These are phyloP conservation scores for Tieghemiomyces parasiticus DNA, from an alignment of 192 early-diverging fungal genomes.

Conservation along the genomic window DNA sequence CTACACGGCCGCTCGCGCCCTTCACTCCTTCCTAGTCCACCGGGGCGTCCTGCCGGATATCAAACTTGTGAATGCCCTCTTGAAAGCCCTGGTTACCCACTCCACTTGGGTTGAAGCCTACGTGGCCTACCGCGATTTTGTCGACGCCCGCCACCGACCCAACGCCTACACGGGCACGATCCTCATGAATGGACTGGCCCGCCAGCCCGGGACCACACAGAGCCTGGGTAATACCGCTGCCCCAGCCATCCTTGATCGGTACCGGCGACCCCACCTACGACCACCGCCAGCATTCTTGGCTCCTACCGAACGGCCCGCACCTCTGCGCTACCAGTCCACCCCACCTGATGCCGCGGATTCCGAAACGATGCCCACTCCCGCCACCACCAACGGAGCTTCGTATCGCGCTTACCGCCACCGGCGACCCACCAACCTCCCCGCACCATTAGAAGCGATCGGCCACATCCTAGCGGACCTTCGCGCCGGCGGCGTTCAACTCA, in stretches of 20 bases:
- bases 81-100: neutral
- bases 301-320: too few relatives aligned
- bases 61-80: neutral
- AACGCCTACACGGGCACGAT: neutral
- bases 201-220: neutral
- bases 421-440: neutral
- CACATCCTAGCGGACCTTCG: neutral
- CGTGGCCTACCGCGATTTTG: neutral
- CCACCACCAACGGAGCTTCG: neutral
- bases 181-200: neutral
- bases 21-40: neutral
- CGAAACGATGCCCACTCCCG: neutral
- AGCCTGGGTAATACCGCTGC: neutral
- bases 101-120: neutral
- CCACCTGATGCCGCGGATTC: neutral
- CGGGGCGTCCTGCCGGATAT: neutral
- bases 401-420: neutral
- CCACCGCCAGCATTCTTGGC: too few relatives aligned
- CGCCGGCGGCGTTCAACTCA: neutral
- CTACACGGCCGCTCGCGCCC: too few relatives aligned
- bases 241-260: neutral
- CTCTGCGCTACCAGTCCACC: neutral
- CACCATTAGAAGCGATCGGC: neutral
- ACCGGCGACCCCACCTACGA: neutral
- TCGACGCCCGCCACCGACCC: neutral